A percentile compares a stretch with the other conserved stretches of the same genome.
Evolutionary conservation across 306 rosid genomes (phyloP).

Genomic region (Datisca glomerata): DNA sequence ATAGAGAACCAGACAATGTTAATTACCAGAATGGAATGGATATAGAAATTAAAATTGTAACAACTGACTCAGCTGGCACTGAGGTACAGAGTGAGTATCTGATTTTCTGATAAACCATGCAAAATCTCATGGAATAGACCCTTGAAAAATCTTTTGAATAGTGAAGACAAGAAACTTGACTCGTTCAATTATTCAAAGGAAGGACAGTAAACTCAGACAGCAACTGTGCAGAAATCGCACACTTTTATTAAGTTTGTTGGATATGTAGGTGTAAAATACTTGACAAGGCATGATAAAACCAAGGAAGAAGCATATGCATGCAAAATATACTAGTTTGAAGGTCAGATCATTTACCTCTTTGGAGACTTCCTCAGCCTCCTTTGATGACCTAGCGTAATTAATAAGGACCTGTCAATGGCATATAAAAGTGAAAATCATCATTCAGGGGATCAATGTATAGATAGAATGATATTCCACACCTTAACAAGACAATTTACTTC

Average conservation of each 20-base stretch:
- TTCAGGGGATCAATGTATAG: not conserved
- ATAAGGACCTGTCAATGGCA: conserved; percentile 57
- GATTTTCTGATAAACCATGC: too few relatives aligned
- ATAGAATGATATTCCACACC: not conserved
- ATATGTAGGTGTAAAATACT: not conserved
- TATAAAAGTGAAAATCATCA: conserved; percentile 7
- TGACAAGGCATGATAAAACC: not conserved
- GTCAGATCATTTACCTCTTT: conserved; percentile 45
- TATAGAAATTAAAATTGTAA: too few relatives aligned
- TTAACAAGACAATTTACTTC: too few relatives aligned
- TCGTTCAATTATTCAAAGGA: too few relatives aligned
- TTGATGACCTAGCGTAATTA: conserved; percentile 85
- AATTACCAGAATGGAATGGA: too few relatives aligned
- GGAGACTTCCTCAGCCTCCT: conserved; percentile 90
- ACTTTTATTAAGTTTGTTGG: not conserved
- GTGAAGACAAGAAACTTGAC: too few relatives aligned
- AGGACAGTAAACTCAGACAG: too few relatives aligned
- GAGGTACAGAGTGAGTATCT: too few relatives aligned
- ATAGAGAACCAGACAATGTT: too few relatives aligned
- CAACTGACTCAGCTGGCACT: too few relatives aligned
- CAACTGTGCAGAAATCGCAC: not conserved
- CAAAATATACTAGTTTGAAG: not conserved
- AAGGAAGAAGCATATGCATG: not conserved
- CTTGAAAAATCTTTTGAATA: too few relatives aligned
- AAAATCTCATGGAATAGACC: too few relatives aligned